A percentile compares a stretch with the other conserved stretches of the same genome.
Conservation (phyloP, 495 filamentous ascomycete genomes). For the Aspergillus wentii region DNA sequence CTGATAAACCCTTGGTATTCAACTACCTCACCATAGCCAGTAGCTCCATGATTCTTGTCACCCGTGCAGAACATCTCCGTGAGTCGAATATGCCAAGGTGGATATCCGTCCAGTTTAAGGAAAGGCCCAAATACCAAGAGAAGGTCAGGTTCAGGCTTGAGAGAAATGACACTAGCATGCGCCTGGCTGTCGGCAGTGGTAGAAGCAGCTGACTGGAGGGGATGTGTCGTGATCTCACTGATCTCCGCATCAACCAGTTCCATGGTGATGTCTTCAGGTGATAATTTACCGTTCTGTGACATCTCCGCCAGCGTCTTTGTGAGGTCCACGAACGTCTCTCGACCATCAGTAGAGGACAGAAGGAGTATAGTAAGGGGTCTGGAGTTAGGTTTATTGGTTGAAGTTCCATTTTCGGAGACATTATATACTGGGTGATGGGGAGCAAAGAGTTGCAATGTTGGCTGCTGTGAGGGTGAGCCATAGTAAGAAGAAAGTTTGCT, state of each 20-base stretch:
- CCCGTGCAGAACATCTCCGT: slow-evolving; percentile 82
- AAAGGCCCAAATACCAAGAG: slow-evolving; percentile 79
- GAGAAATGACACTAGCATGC: not conserved
- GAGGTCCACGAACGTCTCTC: slow-evolving; percentile 88
- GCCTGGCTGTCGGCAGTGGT: not conserved
- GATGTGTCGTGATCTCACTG: slow-evolving; percentile 48
- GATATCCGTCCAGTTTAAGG: slow-evolving; percentile 83
- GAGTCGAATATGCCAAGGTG: slow-evolving; percentile 90
- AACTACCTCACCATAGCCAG: slow-evolving; percentile 51
- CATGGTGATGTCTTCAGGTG: slow-evolving; percentile 68
- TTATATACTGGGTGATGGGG: slow-evolving; percentile 56
- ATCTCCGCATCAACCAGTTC: slow-evolving; percentile 92
- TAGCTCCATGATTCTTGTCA: slow-evolving; percentile 32
- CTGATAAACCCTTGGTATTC: slow-evolving; percentile 91
- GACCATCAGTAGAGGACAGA: slow-evolving; percentile 80
- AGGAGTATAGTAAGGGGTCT: slow-evolving; percentile 75
- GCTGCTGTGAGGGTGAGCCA: slow-evolving; percentile 55
- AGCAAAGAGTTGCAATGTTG: slow-evolving; percentile 65
- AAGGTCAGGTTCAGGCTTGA: slow-evolving; percentile 73
- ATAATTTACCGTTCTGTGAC: slow-evolving; percentile 83
- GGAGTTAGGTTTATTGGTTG: slow-evolving; percentile 14
- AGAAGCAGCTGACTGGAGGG: slow-evolving; percentile 16
- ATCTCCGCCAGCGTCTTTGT: slow-evolving; percentile 93
- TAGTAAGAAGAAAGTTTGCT: slow-evolving; percentile 80
- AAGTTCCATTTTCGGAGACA: slow-evolving; percentile 2